phyloP scores from a whole-genome alignment of 768 basidiomycete species.

The Suillus brevipes region DNA sequence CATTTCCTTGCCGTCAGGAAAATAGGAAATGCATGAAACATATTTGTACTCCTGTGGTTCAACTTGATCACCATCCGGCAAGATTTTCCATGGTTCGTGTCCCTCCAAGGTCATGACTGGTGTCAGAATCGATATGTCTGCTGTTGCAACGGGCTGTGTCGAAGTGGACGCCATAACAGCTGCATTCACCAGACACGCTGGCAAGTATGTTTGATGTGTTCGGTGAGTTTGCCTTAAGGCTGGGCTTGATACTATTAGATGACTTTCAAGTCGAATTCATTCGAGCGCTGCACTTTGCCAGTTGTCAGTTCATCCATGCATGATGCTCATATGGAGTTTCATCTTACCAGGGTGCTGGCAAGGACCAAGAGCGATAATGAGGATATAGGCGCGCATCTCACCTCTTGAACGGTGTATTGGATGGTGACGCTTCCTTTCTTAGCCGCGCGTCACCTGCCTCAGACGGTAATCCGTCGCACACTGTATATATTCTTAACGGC shows the following conservation, averaged over 20 bases:
- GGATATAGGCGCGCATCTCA: background rate
- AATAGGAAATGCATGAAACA: background rate
- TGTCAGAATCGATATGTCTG: background rate
- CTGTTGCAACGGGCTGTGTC: background rate
- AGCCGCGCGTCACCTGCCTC: too few species aligned
- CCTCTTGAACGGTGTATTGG: too few species aligned
- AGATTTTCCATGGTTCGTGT: background rate
- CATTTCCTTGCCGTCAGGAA: background rate
- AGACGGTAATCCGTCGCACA: too few species aligned
- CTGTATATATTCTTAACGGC: background rate
- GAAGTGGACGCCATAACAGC: background rate
- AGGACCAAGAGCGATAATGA: background rate
- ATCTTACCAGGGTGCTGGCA: background rate
- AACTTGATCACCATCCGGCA: background rate
- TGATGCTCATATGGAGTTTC: background rate
- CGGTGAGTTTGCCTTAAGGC: background rate
- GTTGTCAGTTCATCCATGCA: background rate
- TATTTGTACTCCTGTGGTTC: too few species aligned
- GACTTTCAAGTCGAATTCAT: too few species aligned
- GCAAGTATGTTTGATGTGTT: background rate
- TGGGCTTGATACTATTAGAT: too few species aligned
- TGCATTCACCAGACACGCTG: background rate
- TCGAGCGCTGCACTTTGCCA: too few species aligned
- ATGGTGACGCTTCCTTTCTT: too few species aligned
- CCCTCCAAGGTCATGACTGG: background rate